phyloP scores from a whole-genome alignment of 1,284 basidiomycete genomes.

The Laetiporus sulphureus region DNA sequence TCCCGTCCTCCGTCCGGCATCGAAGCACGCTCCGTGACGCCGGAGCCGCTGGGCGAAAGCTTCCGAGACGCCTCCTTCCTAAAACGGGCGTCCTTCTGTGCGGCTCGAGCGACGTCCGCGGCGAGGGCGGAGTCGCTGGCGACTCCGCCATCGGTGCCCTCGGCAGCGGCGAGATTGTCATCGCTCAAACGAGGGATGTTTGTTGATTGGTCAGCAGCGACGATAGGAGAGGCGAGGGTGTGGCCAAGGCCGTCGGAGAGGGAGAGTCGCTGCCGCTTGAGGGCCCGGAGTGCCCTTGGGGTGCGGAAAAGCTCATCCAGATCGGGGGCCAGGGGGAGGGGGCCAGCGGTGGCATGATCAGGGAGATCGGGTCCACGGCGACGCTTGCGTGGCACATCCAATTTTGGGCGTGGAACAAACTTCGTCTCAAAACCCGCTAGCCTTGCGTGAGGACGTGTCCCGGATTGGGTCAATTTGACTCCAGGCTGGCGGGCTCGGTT shows the following conservation, averaged over 20 bases:
- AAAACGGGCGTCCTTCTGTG: not conserved
- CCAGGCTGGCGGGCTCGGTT: not conserved
- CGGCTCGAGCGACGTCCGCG: not conserved
- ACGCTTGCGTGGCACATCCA: conserved; percentile 4
- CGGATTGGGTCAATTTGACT: not conserved
- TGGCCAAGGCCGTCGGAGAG: not conserved
- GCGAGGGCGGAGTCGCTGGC: too few species aligned
- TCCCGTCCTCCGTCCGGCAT: not conserved
- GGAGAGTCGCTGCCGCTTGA: conserved; percentile 9
- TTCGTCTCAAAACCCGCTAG: not conserved
- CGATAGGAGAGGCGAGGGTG: not conserved
- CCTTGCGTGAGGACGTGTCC: not conserved
- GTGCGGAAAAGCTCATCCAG: conserved; percentile 2
- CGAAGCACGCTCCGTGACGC: not conserved
- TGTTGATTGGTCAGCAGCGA: too few species aligned
- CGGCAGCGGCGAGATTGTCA: too few species aligned
- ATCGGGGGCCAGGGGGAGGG: not conserved
- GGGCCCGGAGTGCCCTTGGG: conserved; percentile 8
- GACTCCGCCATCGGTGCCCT: too few species aligned
- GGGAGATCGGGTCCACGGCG: conserved; percentile 5
- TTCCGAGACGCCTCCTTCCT: conserved; percentile 1
- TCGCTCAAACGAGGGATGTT: too few species aligned
- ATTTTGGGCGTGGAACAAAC: not conserved
- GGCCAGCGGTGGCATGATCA: not conserved
- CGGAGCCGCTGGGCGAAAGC: not conserved